Evolutionary conservation across 2,329 filamentous ascomycete genomes (phyloP).

Genomic region (Neurospora sp.): DNA sequence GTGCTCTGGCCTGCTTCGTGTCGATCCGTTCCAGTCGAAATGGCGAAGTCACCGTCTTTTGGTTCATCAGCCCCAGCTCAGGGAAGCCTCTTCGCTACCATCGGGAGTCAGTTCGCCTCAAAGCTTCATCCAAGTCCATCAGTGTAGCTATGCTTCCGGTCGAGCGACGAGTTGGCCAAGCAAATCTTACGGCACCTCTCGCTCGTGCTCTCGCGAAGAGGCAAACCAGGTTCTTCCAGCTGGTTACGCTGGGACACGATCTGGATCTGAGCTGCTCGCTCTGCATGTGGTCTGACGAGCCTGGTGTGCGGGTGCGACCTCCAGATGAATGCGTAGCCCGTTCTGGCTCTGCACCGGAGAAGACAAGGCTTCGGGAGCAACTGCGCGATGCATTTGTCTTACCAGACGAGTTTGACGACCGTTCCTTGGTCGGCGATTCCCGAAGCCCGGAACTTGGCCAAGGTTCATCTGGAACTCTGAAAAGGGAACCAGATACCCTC

Average conservation of each 20-base stretch:
- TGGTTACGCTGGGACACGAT: slow-evolving; percentile 15
- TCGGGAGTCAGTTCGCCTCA: slow-evolving; percentile 13
- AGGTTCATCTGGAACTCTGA: not conserved
- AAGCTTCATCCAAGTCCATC: slow-evolving; percentile 8
- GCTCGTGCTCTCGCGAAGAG: slow-evolving; percentile 6
- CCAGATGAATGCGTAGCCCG: slow-evolving; percentile 5
- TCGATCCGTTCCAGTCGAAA: slow-evolving; percentile 17
- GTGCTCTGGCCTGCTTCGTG: slow-evolving; percentile 13
- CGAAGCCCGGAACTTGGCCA: not conserved
- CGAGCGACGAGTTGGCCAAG: slow-evolving; percentile 5
- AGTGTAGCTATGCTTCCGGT: slow-evolving; percentile 15
- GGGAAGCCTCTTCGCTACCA: slow-evolving; percentile 12
- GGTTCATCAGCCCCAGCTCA: slow-evolving; percentile 13
- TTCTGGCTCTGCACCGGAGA: slow-evolving; percentile 2
- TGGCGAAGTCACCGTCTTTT: slow-evolving; percentile 17
- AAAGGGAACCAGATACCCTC: not conserved
- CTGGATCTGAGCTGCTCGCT: slow-evolving; percentile 15
- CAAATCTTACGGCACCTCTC: not conserved
- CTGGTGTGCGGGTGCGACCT: slow-evolving; percentile 2
- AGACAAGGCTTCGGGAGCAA: slow-evolving; percentile 10
- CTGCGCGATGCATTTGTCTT: slow-evolving; percentile 23
- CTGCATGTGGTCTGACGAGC: slow-evolving; percentile 16
- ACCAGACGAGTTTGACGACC: slow-evolving; percentile 32
- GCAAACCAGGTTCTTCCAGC: slow-evolving; percentile 15
- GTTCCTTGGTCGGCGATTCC: not conserved